Conservation (phyloP, 371 early-diverging fungal genomes). For the Blakeslea trispora region DNA sequence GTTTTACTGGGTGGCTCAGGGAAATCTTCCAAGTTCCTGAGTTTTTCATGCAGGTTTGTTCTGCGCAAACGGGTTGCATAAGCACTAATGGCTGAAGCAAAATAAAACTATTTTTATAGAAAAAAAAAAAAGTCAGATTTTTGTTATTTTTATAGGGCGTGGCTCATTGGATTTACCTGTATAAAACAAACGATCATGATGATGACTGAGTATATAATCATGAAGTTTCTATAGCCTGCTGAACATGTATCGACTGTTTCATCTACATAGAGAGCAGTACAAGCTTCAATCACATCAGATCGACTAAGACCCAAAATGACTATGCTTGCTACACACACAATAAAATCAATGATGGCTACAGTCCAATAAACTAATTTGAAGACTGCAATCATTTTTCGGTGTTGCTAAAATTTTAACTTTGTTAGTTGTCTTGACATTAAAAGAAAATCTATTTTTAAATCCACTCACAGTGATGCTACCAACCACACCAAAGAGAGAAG, state of each 20-base stretch:
- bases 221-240: slow-evolving; percentile 12
- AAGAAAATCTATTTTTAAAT: too few relatives aligned
- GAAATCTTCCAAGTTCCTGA: slow-evolving; percentile 34
- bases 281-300: slow-evolving; percentile 9
- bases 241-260: slow-evolving; percentile 17
- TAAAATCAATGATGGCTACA: slow-evolving; percentile 15
- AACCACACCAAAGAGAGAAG: slow-evolving; percentile 33
- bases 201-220: slow-evolving; percentile 13
- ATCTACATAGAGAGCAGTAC: slow-evolving; percentile 8
- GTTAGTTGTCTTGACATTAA: background rate
- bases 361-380: slow-evolving; percentile 31
- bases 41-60: slow-evolving; percentile 32
- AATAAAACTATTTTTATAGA: too few relatives aligned
- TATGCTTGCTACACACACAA: slow-evolving; percentile 19
- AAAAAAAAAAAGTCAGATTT: slow-evolving; percentile 4
- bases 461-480: slow-evolving; percentile 30
- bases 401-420: slow-evolving; percentile 31
- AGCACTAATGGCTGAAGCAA: slow-evolving; percentile 30
- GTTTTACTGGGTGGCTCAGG: slow-evolving; percentile 29
- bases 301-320: slow-evolving; percentile 17
- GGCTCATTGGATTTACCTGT: slow-evolving; percentile 24
- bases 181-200: slow-evolving; percentile 17
- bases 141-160: background rate
- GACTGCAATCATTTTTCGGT: slow-evolving; percentile 25
- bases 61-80: slow-evolving; percentile 34